Evolutionary conservation across 106 monocot genomes (phyloP).

Genomic region (Dioscorea zingiberensis): DNA sequence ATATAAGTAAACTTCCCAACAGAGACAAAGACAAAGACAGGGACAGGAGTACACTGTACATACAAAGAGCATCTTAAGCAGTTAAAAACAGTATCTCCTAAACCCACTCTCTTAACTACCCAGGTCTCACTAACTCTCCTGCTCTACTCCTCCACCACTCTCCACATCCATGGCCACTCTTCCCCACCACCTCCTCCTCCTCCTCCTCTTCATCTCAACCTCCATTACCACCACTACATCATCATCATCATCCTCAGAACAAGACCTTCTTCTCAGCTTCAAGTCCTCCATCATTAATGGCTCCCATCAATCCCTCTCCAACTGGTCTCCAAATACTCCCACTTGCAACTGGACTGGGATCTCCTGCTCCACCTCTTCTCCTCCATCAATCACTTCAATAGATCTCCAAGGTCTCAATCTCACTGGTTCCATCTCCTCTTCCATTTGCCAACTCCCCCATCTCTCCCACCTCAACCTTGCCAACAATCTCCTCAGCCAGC

Average conservation of each 20-base stretch:
- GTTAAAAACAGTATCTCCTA: no score
- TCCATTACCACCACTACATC: not conserved
- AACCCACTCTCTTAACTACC: no score
- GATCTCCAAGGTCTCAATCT: conserved; percentile 51
- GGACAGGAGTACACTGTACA: no score
- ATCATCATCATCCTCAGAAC: conserved; percentile 12
- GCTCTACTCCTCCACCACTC: no score
- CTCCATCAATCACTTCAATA: conserved; percentile 22
- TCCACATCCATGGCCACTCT: not conserved
- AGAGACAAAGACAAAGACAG: no score
- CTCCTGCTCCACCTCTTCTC: conserved; percentile 28
- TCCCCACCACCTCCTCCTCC: conserved; percentile 4
- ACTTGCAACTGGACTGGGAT: conserved; percentile 60
- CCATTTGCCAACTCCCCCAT: conserved; percentile 40
- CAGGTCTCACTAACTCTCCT: no score
- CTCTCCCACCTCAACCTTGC: conserved; percentile 54
- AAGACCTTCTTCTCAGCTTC: conserved; percentile 57
- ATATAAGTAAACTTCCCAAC: no score
- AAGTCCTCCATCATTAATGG: conserved; percentile 51
- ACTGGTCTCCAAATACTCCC: conserved; percentile 33
- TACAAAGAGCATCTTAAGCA: no score
- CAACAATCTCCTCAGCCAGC: conserved; percentile 44
- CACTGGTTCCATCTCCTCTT: conserved; percentile 48
- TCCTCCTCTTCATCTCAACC: conserved; percentile 13
- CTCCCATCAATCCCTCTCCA: conserved; percentile 39